A percentile compares a stretch with the other conserved stretches of the same genome.
These are phyloP conservation scores for Pyropia haitanensis DNA, from an alignment of 23 red algal genomes.

Conservation along the genomic window DNA sequence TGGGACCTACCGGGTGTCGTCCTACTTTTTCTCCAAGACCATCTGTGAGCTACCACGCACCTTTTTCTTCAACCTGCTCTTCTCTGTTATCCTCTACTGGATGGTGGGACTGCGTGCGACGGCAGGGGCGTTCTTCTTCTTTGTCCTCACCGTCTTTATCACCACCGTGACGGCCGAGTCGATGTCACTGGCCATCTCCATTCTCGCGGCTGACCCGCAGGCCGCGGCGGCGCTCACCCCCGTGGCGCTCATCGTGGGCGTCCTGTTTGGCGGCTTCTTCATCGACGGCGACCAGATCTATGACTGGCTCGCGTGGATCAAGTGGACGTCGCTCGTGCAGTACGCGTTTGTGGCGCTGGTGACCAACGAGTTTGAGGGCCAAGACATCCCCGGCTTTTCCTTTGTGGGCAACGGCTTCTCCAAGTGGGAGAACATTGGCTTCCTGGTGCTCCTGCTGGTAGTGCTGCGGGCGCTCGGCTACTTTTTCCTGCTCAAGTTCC, in stretches of 20 bases:
- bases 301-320: constrained; percentile 71
- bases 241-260: constrained; percentile 68
- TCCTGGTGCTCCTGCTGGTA: constrained; percentile 34
- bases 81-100: constrained; percentile 76
- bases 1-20: constrained; percentile 75
- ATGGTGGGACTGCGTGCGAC: constrained; percentile 69
- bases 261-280: constrained; percentile 97
- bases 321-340: constrained; percentile 75
- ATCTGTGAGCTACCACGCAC: constrained; percentile 69
- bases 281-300: constrained; percentile 45
- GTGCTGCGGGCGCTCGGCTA: constrained; percentile 39
- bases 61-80: constrained; percentile 53
- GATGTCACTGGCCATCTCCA: constrained; percentile 56
- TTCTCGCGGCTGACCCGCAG: constrained; percentile 66
- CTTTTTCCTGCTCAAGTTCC: constrained; percentile 41
- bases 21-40: constrained; percentile 83
- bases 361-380: constrained; percentile 48
- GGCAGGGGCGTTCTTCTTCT: constrained; percentile 73
- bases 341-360: constrained; percentile 76
- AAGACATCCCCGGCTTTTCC: neutral
- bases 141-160: constrained; percentile 58
- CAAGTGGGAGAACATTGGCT: constrained; percentile 46
- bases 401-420: constrained; percentile 28
- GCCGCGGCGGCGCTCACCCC: constrained; percentile 80
- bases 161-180: constrained; percentile 57